Evolutionary conservation across 1,284 basidiomycete genomes (phyloP), one percentile per base, ranked within the genome.

Genomic region (Caloboletus firmus): DNA sequence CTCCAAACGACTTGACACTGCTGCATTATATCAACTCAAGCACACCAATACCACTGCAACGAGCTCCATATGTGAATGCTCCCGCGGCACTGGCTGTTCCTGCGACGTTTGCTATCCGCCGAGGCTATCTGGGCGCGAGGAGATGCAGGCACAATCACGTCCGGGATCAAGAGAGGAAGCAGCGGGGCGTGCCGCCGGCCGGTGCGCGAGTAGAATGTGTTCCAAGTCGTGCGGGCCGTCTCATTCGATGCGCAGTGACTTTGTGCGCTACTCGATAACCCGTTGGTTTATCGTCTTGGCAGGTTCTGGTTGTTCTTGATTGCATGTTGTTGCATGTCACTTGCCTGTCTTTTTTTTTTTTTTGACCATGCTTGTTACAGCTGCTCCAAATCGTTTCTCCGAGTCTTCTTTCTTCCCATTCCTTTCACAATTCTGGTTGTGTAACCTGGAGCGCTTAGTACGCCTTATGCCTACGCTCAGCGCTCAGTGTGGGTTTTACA

Each of bases 71-170:
- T 41, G 46, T 26, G 26, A 68, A 46, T 34, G 34, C 48, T 20
- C 46, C 58, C 1, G 30, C 46, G n/a, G 22, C 56, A 17, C 68
- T 68, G 7, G 64, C 69, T 0, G 70, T 77, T 17, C 76, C 74
- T 1, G 63, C 75, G 20, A 72, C 82, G 44, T 80, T 87, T 64
- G 85, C 83, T 86, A 79, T 57, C 70, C 72, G 13, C 62, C 9
- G 58, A n/a, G n/a, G n/a, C n/a, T n/a, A n/a, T n/a, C n/a, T n/a
- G n/a, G 28, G 24, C 24, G 24, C 5, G 24, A 60, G 17, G 60
- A 56, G 7, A 31, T 54, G 11, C 62, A 52, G 18, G 28, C 28
- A 28, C 28, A 9, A 9, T 66, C 61, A n/a, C 65, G 59, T 46
- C 63, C 61, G 5, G 59, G 54, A 24, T 71, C 68, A 13, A 52